Base-by-base conservation (phyloP, 352 stramenopile genomes). In the Heterotrichella gracilis region DNA sequence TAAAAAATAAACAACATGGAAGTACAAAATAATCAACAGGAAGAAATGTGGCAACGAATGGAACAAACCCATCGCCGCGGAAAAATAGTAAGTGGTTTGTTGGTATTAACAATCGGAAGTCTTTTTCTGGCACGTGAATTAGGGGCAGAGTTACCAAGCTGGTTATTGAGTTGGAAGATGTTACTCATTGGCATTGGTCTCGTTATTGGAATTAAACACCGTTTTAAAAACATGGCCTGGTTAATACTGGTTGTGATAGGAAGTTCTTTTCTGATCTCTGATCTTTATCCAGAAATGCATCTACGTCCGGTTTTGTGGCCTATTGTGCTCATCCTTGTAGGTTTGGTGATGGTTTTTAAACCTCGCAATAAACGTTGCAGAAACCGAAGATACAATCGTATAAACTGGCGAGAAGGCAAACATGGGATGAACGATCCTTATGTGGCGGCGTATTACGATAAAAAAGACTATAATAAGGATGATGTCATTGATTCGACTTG, bases 261-360 rank as follows among this genome's bases (percentile, higher is more conserved):
- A 9, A n/a, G 9, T 53, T 17, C n/a, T 9, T 53, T 53, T n/a
- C 32, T 53, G 32, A 9, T 53, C 32, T 17, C 9, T n/a, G 32
- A 53, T 53, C 9, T 53, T 9, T 53, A 17, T 53, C 32, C 32
- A 17, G 32, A 53, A 53, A 9, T 53, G 32, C 32, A 53, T 17
- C 9, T 53, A 9, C 9, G 32, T 9, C 32, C 32, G 9, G 9
- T 53, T 53, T n/a, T 53, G 9, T 53, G 32, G 32, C 32, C 32
- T 9, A n/a, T 53, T 53, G 9, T 53, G 32, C 9, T 53, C 32
- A 53, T 53, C n/a, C 9, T n/a, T 17, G 9, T 53, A 9, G 32
- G 32, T 53, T 53, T 53, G 32, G 32, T n/a, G n/a, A 53, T 53
- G 9, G 32, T 53, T 53, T 53, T 53, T 53, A 53, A 53, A 53